Evolutionary conservation across 108 stramenopile species (phyloP), one percentile per base, ranked within the genome.

Genomic region (Nitzschia sp.): DNA sequence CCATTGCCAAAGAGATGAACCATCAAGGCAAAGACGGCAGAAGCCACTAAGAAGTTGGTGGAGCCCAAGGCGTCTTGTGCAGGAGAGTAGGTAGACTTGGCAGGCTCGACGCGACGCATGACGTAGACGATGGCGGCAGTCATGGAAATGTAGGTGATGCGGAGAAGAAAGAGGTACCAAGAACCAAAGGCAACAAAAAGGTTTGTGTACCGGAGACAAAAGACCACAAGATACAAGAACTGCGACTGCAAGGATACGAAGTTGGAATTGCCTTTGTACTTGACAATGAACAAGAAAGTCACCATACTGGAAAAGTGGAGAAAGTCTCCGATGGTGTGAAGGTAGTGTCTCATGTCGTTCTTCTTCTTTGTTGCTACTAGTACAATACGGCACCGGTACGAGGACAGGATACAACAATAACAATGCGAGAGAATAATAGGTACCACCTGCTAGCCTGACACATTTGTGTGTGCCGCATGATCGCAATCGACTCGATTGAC

Each of bases 161-260:
- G 93, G 89, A 96, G 87, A 22, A 75, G 72, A 34, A 86, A 80
- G 66, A 96, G 96, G 87, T 97, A 97, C 43, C 86, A 55, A 34
- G 70, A 76, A 71, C 87, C 82, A 73, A 80, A 94, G 10, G 80
- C 85, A 15, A 83, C 84, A 74, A 89, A 89, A 38, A 89, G 71
- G 46, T 89, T 85, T 40, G 83, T 72, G 75, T 89, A 89, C 7
- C 87, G 82, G 0, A 87, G 82, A 3, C 92, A 44, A 64, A 95
- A 96, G 46, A 96, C 94, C 12, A 93, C 61, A 26, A 96, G 82
- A 75, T 86, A 94, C 21, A 96, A 82, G 62, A 94, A 93, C 54
- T 96, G 95, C 22, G 96, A 93, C 57, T 95, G 92, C 22, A 95
- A 69, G 12, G 93, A 94, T 41, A 97, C 83, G 0, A 94, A 88